Percentiles rank a stretch among this genome's conserved stretches.
These are phyloP conservation scores for Kazachstania sp. DNA, from an alignment of 1,139 yeast species.

Conservation along the genomic window DNA sequence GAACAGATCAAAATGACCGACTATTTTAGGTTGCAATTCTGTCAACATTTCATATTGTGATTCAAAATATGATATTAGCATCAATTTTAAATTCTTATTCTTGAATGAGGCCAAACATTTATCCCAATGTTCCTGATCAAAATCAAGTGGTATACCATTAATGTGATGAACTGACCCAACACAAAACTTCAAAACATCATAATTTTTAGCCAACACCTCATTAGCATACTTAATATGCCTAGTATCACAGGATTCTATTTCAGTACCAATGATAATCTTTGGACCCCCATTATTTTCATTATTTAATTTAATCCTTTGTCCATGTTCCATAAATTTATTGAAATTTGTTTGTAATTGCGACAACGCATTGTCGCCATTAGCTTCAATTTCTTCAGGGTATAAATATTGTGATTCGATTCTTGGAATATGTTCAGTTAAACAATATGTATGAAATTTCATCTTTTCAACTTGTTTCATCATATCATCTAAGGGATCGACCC, in stretches of 20 bases:
- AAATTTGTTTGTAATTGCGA: conserved; percentile 44
- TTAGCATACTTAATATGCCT: conserved; percentile 50
- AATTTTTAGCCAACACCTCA: conserved; percentile 32
- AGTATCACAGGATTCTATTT: conserved; percentile 70
- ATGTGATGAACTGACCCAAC: conserved; percentile 92
- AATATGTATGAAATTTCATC: conserved; percentile 57
- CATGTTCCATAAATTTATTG: conserved; percentile 51
- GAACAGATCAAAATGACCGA: conserved; percentile 88
- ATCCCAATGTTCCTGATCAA: conserved; percentile 49
- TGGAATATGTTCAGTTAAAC: conserved; percentile 95
- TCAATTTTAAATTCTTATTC: conserved; percentile 35
- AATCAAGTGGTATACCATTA: conserved; percentile 71
- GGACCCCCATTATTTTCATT: conserved; percentile 24
- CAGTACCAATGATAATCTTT: conserved; percentile 72
- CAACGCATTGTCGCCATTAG: conserved; percentile 33
- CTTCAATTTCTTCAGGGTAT: conserved; percentile 76
- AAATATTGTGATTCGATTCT: conserved; percentile 47
- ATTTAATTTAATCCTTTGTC: conserved; percentile 44
- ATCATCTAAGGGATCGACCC: conserved; percentile 63
- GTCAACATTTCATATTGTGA: conserved; percentile 54
- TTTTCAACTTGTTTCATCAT: conserved; percentile 51
- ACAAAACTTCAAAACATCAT: conserved; percentile 42
- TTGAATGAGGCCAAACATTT: conserved; percentile 40
- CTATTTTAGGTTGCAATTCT: conserved; percentile 52
- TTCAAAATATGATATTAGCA: conserved; percentile 58